phyloP scores from a whole-genome alignment of 768 basidiomycete genomes.

The Leccinum uliginosum region DNA sequence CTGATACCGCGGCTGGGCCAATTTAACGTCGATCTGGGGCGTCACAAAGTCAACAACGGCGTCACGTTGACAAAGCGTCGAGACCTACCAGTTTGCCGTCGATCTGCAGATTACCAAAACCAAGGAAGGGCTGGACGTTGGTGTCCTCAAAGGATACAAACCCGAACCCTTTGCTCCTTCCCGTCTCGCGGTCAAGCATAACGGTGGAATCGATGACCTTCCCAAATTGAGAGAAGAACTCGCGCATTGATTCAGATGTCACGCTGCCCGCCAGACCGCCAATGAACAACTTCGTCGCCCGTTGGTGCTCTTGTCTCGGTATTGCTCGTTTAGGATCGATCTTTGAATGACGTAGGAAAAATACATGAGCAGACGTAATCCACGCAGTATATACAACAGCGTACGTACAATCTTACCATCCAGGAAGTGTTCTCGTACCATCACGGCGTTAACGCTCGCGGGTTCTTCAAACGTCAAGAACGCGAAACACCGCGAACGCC shows the following conservation, averaged over 20 bases:
- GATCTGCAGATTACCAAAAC: slow-evolving; percentile 83
- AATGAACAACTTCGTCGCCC: slow-evolving; percentile 93
- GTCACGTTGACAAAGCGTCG: not conserved
- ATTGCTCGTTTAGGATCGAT: slow-evolving; percentile 99
- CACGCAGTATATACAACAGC: slow-evolving; percentile 21
- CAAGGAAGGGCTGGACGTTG: slow-evolving; percentile 86
- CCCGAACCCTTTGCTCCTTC: slow-evolving; percentile 94
- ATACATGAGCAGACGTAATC: slow-evolving; percentile 18
- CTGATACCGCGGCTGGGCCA: slow-evolving; percentile 87
- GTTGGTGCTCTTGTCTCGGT: slow-evolving; percentile 90
- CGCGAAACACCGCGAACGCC: slow-evolving; percentile 94
- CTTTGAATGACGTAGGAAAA: slow-evolving; percentile 39
- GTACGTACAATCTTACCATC: slow-evolving; percentile 93
- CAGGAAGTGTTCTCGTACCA: slow-evolving; percentile 91
- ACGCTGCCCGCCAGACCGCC: slow-evolving; percentile 90
- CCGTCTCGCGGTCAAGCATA: slow-evolving; percentile 96
- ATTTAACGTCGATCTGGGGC: slow-evolving; percentile 89
- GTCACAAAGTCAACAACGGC: not conserved
- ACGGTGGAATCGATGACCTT: slow-evolving; percentile 97
- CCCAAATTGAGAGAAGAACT: slow-evolving; percentile 92
- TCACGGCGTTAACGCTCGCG: slow-evolving; percentile 89
- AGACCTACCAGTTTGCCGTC: slow-evolving; percentile 87
- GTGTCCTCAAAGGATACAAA: slow-evolving; percentile 95
- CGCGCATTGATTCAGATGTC: slow-evolving; percentile 89
- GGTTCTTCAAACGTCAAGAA: slow-evolving; percentile 96